A percentile compares a stretch with the other conserved stretches of the same genome.
Evolutionary conservation across 1,139 yeast species (phyloP).

Genomic region (Arxiozyma slooffiae): DNA sequence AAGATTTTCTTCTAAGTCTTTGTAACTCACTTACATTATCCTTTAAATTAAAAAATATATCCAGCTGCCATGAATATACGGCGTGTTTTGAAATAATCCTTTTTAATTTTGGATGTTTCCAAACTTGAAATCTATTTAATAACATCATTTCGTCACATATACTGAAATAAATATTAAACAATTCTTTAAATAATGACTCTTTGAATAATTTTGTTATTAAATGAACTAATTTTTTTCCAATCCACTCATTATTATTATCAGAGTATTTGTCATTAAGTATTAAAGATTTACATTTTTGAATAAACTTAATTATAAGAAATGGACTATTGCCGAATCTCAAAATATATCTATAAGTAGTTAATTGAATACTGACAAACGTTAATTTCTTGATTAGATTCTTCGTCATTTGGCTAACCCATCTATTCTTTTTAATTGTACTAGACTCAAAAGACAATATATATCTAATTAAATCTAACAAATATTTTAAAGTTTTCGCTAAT

Average conservation of each 20-base stretch:
- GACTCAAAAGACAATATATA: neutral
- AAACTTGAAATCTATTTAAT: constrained; percentile 44
- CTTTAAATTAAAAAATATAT: constrained; percentile 47
- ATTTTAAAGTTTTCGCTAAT: constrained; percentile 54
- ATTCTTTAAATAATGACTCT: constrained; percentile 39
- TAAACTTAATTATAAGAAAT: constrained; percentile 33
- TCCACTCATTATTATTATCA: neutral
- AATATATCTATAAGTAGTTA: constrained; percentile 56
- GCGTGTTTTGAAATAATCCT: constrained; percentile 42
- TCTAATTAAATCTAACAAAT: constrained; percentile 39
- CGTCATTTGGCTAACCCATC: neutral
- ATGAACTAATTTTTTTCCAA: constrained; percentile 1
- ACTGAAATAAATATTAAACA: constrained; percentile 50
- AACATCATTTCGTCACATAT: constrained; percentile 51
- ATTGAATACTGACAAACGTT: constrained; percentile 40
- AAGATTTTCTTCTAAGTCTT: constrained; percentile 35
- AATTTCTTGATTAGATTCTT: constrained; percentile 22
- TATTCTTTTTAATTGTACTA: neutral
- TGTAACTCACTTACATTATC: constrained; percentile 38
- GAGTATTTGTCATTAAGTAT: neutral
- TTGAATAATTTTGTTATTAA: constrained; percentile 32
- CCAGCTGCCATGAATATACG: constrained; percentile 55
- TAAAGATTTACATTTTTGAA: neutral
- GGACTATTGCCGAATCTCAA: constrained; percentile 67
- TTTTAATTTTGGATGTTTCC: constrained; percentile 35